Conservation (phyloP, 1,284 basidiomycete species). For the Ganoderma resinaceum region DNA sequence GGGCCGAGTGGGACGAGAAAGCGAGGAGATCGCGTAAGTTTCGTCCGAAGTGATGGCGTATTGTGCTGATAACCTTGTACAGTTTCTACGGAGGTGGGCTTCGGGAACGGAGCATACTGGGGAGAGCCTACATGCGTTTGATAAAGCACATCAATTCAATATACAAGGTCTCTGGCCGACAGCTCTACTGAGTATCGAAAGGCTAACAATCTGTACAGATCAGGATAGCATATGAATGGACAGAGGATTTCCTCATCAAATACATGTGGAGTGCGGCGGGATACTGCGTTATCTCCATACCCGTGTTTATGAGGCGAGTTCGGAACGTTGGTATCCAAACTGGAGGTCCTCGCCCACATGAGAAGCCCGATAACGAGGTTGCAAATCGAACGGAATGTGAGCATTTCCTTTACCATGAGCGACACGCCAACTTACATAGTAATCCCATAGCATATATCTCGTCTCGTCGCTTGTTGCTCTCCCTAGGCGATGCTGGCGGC, state of each 20-base stretch:
- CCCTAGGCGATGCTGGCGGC: conserved; percentile 94
- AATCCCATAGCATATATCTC: conserved; percentile 87
- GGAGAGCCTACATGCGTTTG: conserved; percentile 79
- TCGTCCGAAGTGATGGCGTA: neutral
- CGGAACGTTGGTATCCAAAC: conserved; percentile 54
- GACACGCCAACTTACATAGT: neutral
- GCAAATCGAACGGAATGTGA: conserved; percentile 50
- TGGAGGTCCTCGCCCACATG: conserved; percentile 7
- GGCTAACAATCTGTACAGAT: conserved; percentile 51
- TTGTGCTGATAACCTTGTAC: neutral
- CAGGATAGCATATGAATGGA: conserved; percentile 88
- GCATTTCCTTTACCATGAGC: conserved; percentile 31
- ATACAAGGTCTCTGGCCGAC: conserved; percentile 70
- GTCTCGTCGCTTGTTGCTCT: conserved; percentile 90
- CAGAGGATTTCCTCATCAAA: conserved; percentile 94
- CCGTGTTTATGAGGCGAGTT: conserved; percentile 73
- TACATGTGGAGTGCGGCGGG: conserved; percentile 94
- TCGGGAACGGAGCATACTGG: conserved; percentile 87
- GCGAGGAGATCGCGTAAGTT: conserved; percentile 91
- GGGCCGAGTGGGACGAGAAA: conserved; percentile 87
- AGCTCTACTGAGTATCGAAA: neutral
- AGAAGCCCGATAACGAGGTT: conserved; percentile 34
- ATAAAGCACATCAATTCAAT: conserved; percentile 93
- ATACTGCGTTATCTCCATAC: conserved; percentile 89
- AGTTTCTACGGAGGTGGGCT: conserved; percentile 92